Evolutionary conservation across 1,284 basidiomycete genomes (phyloP).

Genomic region (Kwoniella shivajii): DNA sequence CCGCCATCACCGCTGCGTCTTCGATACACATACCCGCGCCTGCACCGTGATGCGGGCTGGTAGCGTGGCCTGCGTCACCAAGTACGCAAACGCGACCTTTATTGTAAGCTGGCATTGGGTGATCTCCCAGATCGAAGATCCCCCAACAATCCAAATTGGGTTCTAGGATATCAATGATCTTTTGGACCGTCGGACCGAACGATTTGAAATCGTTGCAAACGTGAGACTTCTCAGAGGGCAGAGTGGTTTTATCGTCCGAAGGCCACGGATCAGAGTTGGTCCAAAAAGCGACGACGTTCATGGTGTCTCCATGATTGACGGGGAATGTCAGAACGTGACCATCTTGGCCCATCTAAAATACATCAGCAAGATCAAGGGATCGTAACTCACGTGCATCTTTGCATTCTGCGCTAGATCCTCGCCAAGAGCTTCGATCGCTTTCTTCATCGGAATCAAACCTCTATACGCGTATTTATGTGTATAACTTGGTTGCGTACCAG

Average conservation of each 20-base stretch:
- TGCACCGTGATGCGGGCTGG: constrained; percentile 27
- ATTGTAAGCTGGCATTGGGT: constrained; percentile 13
- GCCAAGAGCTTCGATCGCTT: constrained; percentile 17
- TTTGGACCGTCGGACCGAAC: constrained; percentile 1
- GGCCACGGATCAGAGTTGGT: neutral
- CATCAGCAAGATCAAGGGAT: neutral
- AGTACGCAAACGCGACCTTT: constrained; percentile 13
- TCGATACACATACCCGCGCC: constrained; percentile 28
- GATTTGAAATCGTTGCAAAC: neutral
- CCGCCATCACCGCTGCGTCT: constrained; percentile 20
- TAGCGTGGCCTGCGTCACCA: constrained; percentile 27
- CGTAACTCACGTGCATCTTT: constrained; percentile 3
- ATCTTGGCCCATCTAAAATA: constrained; percentile 15
- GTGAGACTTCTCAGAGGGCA: constrained; percentile 3
- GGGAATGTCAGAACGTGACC: constrained; percentile 28
- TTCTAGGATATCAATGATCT: constrained; percentile 4
- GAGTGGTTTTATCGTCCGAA: neutral
- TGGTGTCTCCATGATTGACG: constrained; percentile 18
- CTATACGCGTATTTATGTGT: constrained; percentile 29
- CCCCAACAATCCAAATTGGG: constrained; percentile 16
- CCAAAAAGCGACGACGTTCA: constrained; percentile 26
- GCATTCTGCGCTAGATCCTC: constrained; percentile 21
- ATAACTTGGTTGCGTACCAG: constrained; percentile 6
- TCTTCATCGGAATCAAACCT: constrained; percentile 20
- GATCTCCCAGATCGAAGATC: constrained; percentile 20